These are phyloP conservation scores for Suhomyces xylopsoci DNA, from an alignment of 805 yeast genomes.

Conservation along the genomic window DNA sequence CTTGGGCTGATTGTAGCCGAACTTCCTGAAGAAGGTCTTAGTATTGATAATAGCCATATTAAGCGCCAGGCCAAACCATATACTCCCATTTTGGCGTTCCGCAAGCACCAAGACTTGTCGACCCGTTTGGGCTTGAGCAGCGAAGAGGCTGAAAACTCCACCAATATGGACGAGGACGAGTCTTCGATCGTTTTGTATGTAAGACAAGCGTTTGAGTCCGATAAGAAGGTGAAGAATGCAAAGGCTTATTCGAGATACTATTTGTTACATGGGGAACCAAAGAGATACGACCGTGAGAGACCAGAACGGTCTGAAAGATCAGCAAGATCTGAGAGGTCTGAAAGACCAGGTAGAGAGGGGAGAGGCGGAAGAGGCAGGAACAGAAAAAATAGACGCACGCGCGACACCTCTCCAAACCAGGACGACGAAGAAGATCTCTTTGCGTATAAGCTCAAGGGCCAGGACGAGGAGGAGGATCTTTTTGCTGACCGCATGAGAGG, in stretches of 20 bases:
- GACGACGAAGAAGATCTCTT: slow-evolving; percentile 23
- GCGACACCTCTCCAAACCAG: slow-evolving; percentile 1
- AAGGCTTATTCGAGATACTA: slow-evolving; percentile 60
- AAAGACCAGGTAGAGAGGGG: neutral
- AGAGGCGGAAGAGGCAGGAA: slow-evolving; percentile 4
- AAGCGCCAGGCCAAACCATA: slow-evolving; percentile 43
- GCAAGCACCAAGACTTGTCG: slow-evolving; percentile 27
- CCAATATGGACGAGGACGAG: slow-evolving; percentile 39
- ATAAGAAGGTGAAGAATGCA: slow-evolving; percentile 57
- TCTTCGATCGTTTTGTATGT: slow-evolving; percentile 35
- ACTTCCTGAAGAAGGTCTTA: neutral
- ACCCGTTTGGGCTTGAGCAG: slow-evolving; percentile 24
- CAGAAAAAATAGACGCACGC: neutral
- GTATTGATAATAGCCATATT: slow-evolving; percentile 16
- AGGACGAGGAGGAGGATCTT: slow-evolving; percentile 28
- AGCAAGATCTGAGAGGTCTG: neutral
- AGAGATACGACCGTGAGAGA: slow-evolving; percentile 22
- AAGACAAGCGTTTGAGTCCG: slow-evolving; percentile 52
- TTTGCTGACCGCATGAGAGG: slow-evolving; percentile 27
- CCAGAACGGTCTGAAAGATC: slow-evolving; percentile 8
- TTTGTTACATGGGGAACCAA: slow-evolving; percentile 70
- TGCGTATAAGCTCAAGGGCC: slow-evolving; percentile 15
- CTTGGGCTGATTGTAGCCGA: slow-evolving; percentile 21
- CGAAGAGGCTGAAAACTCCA: slow-evolving; percentile 11
- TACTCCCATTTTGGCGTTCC: slow-evolving; percentile 32